A percentile compares a stretch with the other conserved stretches of the same genome.
Evolutionary conservation across 306 rosid species (phyloP).

Genomic region (Rosa chinensis): DNA sequence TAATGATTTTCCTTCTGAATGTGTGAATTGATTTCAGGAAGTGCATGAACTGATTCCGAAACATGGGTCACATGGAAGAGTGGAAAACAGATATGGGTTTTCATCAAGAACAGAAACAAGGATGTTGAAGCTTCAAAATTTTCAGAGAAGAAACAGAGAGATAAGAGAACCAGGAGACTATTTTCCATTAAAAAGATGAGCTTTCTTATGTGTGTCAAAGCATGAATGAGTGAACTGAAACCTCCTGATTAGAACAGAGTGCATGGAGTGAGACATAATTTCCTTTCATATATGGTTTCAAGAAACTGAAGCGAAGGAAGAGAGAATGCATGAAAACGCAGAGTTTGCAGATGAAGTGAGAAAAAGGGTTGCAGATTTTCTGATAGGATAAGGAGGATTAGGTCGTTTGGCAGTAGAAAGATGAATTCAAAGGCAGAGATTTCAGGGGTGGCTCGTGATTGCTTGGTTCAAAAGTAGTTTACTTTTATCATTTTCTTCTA

Average conservation of each 20-base stretch:
- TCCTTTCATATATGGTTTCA: conserved; percentile 41
- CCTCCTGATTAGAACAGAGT: conserved; percentile 24
- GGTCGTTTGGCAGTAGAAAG: conserved; percentile 76
- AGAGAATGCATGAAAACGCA: conserved; percentile 37
- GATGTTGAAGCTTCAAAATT: conserved; percentile 32
- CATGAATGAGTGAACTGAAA: conserved; percentile 17
- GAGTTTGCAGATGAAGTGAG: conserved; percentile 32
- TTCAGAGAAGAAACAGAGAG: conserved; percentile 16
- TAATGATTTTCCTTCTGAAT: conserved; percentile 61
- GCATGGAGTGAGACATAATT: conserved; percentile 5
- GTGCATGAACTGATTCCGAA: conserved; percentile 77
- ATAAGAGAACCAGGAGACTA: conserved; percentile 23
- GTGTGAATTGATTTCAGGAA: conserved; percentile 73
- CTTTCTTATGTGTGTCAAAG: conserved; percentile 22
- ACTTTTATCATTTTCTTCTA: conserved; percentile 27
- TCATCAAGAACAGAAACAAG: conserved; percentile 43
- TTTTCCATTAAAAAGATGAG: conserved; percentile 20
- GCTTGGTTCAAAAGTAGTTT: conserved; percentile 63
- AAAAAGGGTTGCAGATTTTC: conserved; percentile 32
- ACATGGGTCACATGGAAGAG: conserved; percentile 53
- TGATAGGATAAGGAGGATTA: conserved; percentile 61
- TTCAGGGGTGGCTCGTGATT: conserved; percentile 85
- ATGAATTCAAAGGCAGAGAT: conserved; percentile 60
- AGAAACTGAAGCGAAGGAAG: conserved; percentile 31
- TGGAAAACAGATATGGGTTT: conserved; percentile 30